These are phyloP conservation scores for Chytridiales sp. DNA, from an alignment of 371 early-diverging fungal genomes.

Conservation along the genomic window DNA sequence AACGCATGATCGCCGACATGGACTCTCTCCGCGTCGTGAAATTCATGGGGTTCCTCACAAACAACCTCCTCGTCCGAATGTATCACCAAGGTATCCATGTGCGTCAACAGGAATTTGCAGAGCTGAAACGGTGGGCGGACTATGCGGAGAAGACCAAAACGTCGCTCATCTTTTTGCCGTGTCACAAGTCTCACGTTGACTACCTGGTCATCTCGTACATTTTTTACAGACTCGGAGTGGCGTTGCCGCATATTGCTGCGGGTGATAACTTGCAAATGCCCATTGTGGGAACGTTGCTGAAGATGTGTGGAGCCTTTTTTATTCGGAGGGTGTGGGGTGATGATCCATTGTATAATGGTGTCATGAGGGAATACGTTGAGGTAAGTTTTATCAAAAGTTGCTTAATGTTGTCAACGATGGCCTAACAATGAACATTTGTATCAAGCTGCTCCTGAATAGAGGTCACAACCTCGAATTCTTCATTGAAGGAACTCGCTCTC, in stretches of 20 bases:
- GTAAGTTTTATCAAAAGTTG: constrained; percentile 8
- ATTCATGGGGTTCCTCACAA: constrained; percentile 69
- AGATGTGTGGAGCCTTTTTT: constrained; percentile 77
- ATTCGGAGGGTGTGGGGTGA: constrained; percentile 82
- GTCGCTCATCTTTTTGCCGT: constrained; percentile 79
- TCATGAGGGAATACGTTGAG: constrained; percentile 78
- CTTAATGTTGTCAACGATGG: not conserved
- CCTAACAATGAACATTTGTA: not conserved
- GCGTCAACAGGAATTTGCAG: constrained; percentile 69
- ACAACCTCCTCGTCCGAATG: constrained; percentile 73
- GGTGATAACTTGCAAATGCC: constrained; percentile 88
- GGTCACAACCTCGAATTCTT: constrained; percentile 84
- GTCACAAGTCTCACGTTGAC: constrained; percentile 88
- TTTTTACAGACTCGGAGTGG: constrained; percentile 78
- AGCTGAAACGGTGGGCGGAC: constrained; percentile 66
- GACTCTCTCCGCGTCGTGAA: constrained; percentile 62
- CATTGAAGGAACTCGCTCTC: constrained; percentile 82
- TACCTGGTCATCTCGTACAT: constrained; percentile 82
- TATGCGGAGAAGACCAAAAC: constrained; percentile 65
- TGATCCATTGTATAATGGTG: constrained; percentile 68
- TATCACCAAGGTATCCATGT: constrained; percentile 82
- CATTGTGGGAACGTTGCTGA: constrained; percentile 67
- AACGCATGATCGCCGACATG: constrained; percentile 69
- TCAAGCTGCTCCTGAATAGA: constrained; percentile 47
- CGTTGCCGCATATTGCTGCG: constrained; percentile 85